These are phyloP conservation scores for Fusarium sp. DNA, from an alignment of 2,329 filamentous ascomycete species.

Conservation along the genomic window DNA sequence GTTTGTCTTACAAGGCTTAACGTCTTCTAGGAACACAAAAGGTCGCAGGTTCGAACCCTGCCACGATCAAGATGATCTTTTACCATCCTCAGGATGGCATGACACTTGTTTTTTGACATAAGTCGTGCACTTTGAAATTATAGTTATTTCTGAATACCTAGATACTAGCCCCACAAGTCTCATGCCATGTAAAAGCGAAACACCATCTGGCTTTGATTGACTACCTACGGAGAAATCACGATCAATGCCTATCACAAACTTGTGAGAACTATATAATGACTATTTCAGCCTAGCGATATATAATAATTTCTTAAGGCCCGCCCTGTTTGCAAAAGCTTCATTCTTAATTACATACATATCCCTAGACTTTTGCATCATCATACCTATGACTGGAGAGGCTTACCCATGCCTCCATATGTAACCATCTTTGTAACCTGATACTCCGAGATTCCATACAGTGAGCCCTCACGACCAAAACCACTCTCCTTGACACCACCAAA, in stretches of 20 bases:
- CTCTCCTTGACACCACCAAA: slow-evolving; percentile 89
- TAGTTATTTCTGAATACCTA: no score
- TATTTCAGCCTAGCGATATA: no score
- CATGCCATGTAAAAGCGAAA: no score
- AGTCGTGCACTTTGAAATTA: no score
- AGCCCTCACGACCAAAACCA: slow-evolving; percentile 84
- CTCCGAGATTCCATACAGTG: slow-evolving; percentile 81
- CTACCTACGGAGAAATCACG: no score
- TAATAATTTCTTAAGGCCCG: background rate
- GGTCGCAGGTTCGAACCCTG: slow-evolving; percentile 48
- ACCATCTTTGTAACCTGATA: slow-evolving; percentile 80
- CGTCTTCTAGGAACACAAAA: slow-evolving; percentile 13
- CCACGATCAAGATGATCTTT: slow-evolving; percentile 20
- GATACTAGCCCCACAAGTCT: no score
- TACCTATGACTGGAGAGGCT: slow-evolving; percentile 61
- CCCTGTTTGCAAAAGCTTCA: background rate
- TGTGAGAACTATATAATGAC: no score
- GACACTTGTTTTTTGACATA: no score
- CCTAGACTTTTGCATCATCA: background rate
- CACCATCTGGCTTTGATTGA: no score
- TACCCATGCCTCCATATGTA: slow-evolving; percentile 67
- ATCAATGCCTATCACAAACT: background rate
- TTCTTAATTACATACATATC: slow-evolving; percentile 7
- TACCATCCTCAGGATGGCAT: no score
- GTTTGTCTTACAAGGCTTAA: slow-evolving; percentile 8